These are phyloP conservation scores for Stylosanthes scabra DNA, from an alignment of 331 rosid genomes.

Conservation along the genomic window DNA sequence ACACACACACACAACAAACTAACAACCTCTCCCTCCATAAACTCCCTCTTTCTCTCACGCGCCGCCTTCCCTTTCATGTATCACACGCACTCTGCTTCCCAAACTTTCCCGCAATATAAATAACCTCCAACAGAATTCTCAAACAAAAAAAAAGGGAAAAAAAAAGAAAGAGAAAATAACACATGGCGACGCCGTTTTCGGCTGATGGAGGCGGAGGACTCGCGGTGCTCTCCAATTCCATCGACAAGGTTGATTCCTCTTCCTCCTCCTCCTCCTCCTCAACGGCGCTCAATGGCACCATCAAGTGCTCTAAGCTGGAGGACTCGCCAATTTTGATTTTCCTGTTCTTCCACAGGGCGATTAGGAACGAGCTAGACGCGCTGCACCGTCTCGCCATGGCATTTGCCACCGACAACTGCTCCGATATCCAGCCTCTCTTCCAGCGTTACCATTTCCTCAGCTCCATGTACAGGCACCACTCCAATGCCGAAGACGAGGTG, in stretches of 20 bases:
- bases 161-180: background rate
- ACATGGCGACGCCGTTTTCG: slow-evolving; percentile 83
- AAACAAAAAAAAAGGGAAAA: no score
- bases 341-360: slow-evolving; percentile 86
- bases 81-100: slow-evolving; percentile 1
- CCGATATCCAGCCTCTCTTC: slow-evolving; percentile 71
- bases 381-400: slow-evolving; percentile 89
- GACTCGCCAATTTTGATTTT: slow-evolving; percentile 92
- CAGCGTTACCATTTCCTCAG: slow-evolving; percentile 84
- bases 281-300: slow-evolving; percentile 50
- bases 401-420: slow-evolving; percentile 74
- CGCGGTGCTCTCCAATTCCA: slow-evolving; percentile 71
- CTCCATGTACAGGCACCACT: slow-evolving; percentile 87
- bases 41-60: slow-evolving; percentile 19
- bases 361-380: slow-evolving; percentile 88
- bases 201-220: slow-evolving; percentile 83
- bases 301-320: slow-evolving; percentile 56
- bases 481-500: slow-evolving; percentile 99
- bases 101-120: slow-evolving; percentile 26
- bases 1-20: background rate
- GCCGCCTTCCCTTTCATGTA: slow-evolving; percentile 13
- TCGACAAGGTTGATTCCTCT: slow-evolving; percentile 66
- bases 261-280: no score
- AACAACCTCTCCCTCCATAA: slow-evolving; percentile 15
- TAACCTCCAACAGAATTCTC: background rate